Evolutionary conservation across 202 grass and related monocot genomes (phyloP).

Genomic region (Musa balbisiana): DNA sequence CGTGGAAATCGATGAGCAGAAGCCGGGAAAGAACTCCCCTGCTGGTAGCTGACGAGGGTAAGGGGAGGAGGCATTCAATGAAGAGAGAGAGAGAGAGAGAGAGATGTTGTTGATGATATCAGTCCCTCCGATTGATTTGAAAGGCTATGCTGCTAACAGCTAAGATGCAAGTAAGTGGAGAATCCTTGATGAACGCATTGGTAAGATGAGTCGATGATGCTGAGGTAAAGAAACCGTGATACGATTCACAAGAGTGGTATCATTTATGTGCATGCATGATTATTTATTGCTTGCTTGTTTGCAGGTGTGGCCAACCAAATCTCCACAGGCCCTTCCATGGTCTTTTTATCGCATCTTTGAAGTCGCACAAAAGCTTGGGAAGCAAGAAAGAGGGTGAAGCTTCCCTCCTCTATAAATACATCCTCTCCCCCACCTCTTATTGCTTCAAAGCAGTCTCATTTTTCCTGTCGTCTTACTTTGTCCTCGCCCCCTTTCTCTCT

Average conservation of each 20-base stretch:
- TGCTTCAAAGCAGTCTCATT: neutral
- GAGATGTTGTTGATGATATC: neutral
- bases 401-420: neutral
- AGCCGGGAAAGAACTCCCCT: neutral
- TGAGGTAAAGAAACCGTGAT: too few species aligned
- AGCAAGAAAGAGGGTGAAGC: neutral
- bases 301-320: constrained; percentile 22
- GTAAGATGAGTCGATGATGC: neutral
- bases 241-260: neutral
- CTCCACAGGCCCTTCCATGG: constrained; percentile 3
- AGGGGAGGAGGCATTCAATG: neutral
- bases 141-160: constrained; percentile 2
- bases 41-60: neutral
- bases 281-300: neutral
- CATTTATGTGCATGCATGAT: neutral
- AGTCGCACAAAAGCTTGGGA: neutral
- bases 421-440: neutral
- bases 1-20: constrained; percentile 7
- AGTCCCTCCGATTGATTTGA: constrained; percentile 8
- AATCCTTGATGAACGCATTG: neutral
- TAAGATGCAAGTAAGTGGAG: neutral
- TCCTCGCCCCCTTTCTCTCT: neutral
- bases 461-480: neutral
- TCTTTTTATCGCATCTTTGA: constrained; percentile 10
- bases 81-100: constrained; percentile 4